phyloP scores from a whole-genome alignment of 441 rosid genomes.

The Pelargonium myrrhifolium region DNA sequence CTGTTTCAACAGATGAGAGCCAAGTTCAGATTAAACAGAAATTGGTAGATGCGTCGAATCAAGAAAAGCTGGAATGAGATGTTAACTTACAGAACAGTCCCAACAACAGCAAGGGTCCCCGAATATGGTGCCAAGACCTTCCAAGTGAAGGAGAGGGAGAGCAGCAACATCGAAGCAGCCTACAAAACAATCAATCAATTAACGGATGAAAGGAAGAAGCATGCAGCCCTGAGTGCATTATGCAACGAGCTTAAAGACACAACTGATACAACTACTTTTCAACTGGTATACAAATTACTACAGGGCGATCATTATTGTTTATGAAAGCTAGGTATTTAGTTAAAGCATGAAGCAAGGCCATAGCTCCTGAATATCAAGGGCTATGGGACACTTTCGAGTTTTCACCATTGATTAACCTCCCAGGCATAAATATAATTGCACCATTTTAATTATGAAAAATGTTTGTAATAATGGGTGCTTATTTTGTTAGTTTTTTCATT shows the following conservation, averaged over 20 bases:
- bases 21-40: slow-evolving; percentile 15
- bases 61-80: neutral
- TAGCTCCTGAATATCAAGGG: neutral
- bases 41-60: neutral
- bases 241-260: neutral
- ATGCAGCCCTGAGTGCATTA: neutral
- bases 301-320: neutral
- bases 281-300: neutral
- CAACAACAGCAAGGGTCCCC: slow-evolving; percentile 81
- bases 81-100: slow-evolving; percentile 83
- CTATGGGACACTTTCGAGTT: neutral
- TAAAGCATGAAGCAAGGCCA: neutral
- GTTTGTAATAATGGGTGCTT: neutral
- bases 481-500: neutral
- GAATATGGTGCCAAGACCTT: slow-evolving; percentile 85
- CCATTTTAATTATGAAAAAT: neutral
- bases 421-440: neutral
- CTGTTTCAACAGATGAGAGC: slow-evolving; percentile 33
- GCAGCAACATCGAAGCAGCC: slow-evolving; percentile 92
- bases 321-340: neutral
- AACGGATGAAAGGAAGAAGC: neutral
- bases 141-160: slow-evolving; percentile 90
- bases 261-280: neutral
- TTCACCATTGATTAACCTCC: neutral
- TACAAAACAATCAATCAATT: slow-evolving; percentile 17